Evolutionary conservation across 805 yeast species (phyloP).

Genomic region (Lipomyces starkeyi): DNA sequence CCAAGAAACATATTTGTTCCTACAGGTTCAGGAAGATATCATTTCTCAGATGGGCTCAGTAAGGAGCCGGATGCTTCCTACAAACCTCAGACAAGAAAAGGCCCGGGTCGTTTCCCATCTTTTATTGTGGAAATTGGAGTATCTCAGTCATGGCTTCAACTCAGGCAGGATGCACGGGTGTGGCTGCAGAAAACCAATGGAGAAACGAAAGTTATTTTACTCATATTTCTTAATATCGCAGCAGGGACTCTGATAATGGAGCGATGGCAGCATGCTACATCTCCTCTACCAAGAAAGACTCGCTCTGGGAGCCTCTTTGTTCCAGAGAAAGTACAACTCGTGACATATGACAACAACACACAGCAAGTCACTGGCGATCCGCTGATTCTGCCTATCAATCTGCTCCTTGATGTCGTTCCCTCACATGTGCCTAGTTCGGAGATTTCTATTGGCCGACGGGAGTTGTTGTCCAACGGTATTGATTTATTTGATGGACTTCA

Average conservation of each 20-base stretch:
- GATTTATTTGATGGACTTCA: not conserved
- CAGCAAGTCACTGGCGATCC: not conserved
- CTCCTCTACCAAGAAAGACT: not conserved
- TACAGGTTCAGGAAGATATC: not conserved
- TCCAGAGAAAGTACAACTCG: not conserved
- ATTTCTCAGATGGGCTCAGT: not conserved
- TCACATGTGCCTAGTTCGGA: not conserved
- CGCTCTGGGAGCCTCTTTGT: not conserved
- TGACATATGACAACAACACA: not conserved
- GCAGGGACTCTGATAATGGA: not conserved
- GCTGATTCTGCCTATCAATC: not conserved
- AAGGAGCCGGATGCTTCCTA: slow-evolving; percentile 1
- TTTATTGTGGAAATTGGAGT: slow-evolving; percentile 2
- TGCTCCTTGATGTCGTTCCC: slow-evolving; percentile 1
- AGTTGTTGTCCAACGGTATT: not conserved
- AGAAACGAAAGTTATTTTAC: not conserved
- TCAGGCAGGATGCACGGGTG: not conserved
- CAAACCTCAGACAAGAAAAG: not conserved
- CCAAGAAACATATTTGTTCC: slow-evolving; percentile 1
- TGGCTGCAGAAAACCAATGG: not conserved
- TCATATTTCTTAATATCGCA: not conserved
- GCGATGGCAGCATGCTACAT: not conserved
- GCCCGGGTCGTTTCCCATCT: not conserved
- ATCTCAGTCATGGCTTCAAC: slow-evolving; percentile 4
- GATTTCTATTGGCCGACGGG: slow-evolving; percentile 1